Base-by-base conservation (phyloP, 2,329 filamentous ascomycete species). In the Penicillium sp. region DNA sequence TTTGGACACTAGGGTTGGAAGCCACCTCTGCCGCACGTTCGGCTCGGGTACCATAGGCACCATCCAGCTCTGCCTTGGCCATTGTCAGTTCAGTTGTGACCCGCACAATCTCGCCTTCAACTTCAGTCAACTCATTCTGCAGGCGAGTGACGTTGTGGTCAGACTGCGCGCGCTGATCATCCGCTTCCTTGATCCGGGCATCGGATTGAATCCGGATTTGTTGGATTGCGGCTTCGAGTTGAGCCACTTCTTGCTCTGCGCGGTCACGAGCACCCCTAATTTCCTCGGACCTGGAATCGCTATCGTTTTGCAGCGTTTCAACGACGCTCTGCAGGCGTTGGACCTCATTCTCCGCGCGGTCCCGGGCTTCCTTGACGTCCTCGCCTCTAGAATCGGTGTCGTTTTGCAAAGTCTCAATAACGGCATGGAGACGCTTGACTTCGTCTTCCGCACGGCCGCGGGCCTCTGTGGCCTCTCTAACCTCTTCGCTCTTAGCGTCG, bases 51-150 rank as follows among this genome's bases (percentile, higher is more conserved):
- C 94, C 94, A 71, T 97, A 97, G 71, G 96, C 95, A 61, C 91
- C 91, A 67, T 96, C 94, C 27, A 97, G 89, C 74, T 97, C 93
- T 53, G 93, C 91, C 69, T 87, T 86, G 27, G 90, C 91, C 65
- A 97, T 88, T n/a, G 93, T 95, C 42, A 97, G 83, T 78, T 97
- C 88, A 2, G 87, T 90, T 37, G 86, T 86, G 6, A 88, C 78
- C 52, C 84, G 81, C 4, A 88, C 86, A 50, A 89, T 80, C 67
- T 89, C 84, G 55, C 82, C 79, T 69, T 89, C 86, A 38, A 89
- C 76, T 7, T 77, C 74, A 7, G 78, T 73, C 67, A 82, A 73
- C 63, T 84, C 82, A n/a, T 73, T 70, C 56, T 82, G 80, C 51
- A 80, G 71, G 35, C 73, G 74, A 12, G 70, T 66, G 4, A 76